A percentile compares a stretch with the other conserved stretches of the same genome.
These are phyloP conservation scores for Kazachstania sp. DNA, from an alignment of 1,139 yeast species.

Conservation along the genomic window DNA sequence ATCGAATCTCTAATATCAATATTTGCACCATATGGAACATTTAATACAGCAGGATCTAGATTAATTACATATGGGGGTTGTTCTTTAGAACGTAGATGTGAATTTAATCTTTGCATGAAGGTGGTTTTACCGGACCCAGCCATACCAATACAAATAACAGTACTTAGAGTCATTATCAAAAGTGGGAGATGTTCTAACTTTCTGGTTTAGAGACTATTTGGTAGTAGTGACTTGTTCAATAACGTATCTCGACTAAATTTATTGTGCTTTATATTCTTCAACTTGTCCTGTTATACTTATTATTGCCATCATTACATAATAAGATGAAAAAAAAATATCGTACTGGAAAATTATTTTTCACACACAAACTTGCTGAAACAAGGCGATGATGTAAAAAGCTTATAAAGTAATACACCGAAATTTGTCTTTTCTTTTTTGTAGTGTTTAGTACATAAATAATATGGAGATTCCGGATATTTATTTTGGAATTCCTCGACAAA, in stretches of 20 bases:
- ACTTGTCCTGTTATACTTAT: no score
- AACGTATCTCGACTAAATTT: no score
- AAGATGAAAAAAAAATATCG: no score
- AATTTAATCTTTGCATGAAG: conserved; percentile 87
- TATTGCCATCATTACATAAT: no score
- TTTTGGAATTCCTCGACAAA: no score
- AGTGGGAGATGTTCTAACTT: background rate
- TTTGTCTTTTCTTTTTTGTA: no score
- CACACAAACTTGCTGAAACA: background rate
- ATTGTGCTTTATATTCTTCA: no score
- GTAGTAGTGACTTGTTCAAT: no score
- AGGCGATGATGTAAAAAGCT: background rate
- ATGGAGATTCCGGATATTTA: no score
- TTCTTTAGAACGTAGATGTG: conserved; percentile 67
- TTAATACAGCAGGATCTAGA: conserved; percentile 91
- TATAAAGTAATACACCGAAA: background rate
- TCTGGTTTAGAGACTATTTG: no score
- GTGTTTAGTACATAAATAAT: no score
- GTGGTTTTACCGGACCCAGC: conserved; percentile 98
- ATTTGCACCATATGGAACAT: conserved; percentile 86
- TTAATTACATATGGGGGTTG: conserved; percentile 76
- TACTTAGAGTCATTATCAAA: conserved; percentile 48
- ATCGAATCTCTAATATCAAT: conserved; percentile 95
- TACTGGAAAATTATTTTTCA: no score
- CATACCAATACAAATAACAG: conserved; percentile 86